A percentile compares a stretch with the other conserved stretches of the same genome.
phyloP scores from a whole-genome alignment of 139 green algal species.

The Chlamydomonas sp. region DNA sequence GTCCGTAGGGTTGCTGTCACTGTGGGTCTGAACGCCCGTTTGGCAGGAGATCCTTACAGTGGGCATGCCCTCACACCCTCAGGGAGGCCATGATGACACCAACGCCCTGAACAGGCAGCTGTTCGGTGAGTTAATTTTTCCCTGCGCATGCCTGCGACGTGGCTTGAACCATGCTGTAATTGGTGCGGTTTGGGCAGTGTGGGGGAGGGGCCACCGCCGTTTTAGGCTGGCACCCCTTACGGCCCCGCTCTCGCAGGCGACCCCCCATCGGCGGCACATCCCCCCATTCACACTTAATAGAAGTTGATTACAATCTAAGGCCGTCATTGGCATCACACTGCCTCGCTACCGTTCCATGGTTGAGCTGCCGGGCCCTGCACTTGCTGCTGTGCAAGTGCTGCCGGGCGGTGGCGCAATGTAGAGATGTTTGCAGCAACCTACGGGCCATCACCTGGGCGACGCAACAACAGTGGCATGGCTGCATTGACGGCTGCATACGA shows the following conservation, averaged over 20 bases:
- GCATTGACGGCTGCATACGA: not conserved
- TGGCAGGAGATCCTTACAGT: not conserved
- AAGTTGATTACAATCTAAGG: too few species aligned
- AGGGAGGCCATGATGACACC: not conserved
- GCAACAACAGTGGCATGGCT: not conserved
- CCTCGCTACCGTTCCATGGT: too few species aligned
- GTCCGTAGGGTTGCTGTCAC: not conserved
- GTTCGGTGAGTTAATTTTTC: not conserved
- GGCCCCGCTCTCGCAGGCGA: too few species aligned
- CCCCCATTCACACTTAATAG: too few species aligned
- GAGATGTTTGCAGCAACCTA: not conserved
- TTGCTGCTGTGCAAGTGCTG: too few species aligned
- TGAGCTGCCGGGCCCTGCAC: too few species aligned
- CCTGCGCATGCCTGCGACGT: not conserved
- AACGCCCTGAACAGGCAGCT: slow-evolving; percentile 30
- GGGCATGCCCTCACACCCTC: not conserved
- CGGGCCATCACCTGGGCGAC: too few species aligned
- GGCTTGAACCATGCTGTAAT: not conserved
- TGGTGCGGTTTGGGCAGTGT: not conserved
- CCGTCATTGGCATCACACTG: too few species aligned
- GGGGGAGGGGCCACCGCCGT: too few species aligned
- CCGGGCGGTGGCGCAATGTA: too few species aligned
- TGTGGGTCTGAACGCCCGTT: not conserved
- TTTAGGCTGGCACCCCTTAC: too few species aligned
- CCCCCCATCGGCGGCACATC: too few species aligned